phyloP scores from a whole-genome alignment of 495 filamentous ascomycete genomes.

The Tuber umbilicatum region DNA sequence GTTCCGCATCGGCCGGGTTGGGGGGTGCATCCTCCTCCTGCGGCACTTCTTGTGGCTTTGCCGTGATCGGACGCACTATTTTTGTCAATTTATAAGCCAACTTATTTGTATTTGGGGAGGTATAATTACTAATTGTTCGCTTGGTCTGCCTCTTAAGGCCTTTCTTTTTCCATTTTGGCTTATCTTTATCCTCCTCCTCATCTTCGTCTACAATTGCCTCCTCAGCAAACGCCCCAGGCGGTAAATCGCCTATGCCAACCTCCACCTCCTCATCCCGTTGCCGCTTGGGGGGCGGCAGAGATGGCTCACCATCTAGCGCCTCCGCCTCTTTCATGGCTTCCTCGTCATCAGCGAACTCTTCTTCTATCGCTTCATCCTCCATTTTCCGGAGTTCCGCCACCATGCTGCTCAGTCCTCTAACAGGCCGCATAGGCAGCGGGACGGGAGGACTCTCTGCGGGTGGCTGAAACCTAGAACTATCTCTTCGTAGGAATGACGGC shows the following conservation, averaged over 20 bases:
- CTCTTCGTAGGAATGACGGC: constrained; percentile 67
- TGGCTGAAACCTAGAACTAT: constrained; percentile 30
- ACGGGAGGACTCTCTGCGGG: constrained; percentile 43
- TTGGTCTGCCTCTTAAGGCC: constrained; percentile 84
- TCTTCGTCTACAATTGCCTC: constrained; percentile 46
- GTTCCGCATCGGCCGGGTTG: constrained; percentile 16
- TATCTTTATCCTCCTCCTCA: constrained; percentile 46
- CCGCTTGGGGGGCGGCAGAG: not conserved
- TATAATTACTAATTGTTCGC: constrained; percentile 59
- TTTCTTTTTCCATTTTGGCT: constrained; percentile 76
- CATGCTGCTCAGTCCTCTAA: constrained; percentile 68
- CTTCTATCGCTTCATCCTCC: constrained; percentile 58
- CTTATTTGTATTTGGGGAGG: not conserved
- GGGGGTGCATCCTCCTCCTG: constrained; percentile 1
- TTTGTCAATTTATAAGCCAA: not conserved
- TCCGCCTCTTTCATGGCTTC: constrained; percentile 80
- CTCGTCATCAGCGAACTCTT: constrained; percentile 62
- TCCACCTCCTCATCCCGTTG: constrained; percentile 23
- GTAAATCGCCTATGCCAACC: constrained; percentile 41
- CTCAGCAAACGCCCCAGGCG: constrained; percentile 59
- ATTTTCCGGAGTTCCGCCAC: constrained; percentile 70
- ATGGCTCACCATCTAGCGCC: constrained; percentile 44
- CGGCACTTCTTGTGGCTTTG: constrained; percentile 41
- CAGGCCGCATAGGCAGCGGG: constrained; percentile 56
- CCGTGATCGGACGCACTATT: constrained; percentile 45